Evolutionary conservation across 148 eudicot genomes (phyloP).

Genomic region (Rhododendron williamsianum): DNA sequence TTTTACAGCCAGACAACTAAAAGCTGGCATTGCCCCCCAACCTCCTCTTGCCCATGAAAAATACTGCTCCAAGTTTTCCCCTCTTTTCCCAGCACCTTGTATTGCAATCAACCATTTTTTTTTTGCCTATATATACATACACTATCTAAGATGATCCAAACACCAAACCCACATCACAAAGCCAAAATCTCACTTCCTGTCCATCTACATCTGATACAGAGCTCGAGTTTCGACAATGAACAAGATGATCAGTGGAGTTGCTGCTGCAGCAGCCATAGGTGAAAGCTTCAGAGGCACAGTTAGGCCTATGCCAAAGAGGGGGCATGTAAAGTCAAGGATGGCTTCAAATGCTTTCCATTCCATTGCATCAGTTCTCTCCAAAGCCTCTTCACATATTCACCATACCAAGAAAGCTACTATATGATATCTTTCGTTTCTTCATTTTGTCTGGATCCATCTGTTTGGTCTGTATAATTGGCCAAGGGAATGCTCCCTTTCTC

Average conservation of each 20-base stretch:
- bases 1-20: not conserved
- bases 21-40: constrained; percentile 3
- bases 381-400: constrained; percentile 13
- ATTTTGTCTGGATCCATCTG: not conserved
- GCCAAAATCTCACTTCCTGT: not conserved
- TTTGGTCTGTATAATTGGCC: not conserved
- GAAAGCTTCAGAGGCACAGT: constrained; percentile 16
- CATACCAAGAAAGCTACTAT: not conserved
- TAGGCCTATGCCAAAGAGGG: constrained; percentile 42
- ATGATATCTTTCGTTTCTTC: not conserved
- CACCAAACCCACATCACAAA: not conserved
- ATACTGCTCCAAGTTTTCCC: not conserved
- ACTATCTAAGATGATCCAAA: not conserved
- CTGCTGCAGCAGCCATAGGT: constrained; percentile 20
- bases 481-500: not conserved
- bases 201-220: not conserved
- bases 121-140: not conserved
- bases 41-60: not conserved
- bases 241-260: constrained; percentile 17
- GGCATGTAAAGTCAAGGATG: constrained; percentile 45
- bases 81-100: not conserved
- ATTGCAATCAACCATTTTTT: not conserved
- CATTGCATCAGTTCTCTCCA: constrained; percentile 23
- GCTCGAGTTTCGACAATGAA: constrained; percentile 19
- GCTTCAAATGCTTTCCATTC: constrained; percentile 44